phyloP scores from a whole-genome alignment of 495 filamentous ascomycete genomes.

The Aspergillus ostianus region DNA sequence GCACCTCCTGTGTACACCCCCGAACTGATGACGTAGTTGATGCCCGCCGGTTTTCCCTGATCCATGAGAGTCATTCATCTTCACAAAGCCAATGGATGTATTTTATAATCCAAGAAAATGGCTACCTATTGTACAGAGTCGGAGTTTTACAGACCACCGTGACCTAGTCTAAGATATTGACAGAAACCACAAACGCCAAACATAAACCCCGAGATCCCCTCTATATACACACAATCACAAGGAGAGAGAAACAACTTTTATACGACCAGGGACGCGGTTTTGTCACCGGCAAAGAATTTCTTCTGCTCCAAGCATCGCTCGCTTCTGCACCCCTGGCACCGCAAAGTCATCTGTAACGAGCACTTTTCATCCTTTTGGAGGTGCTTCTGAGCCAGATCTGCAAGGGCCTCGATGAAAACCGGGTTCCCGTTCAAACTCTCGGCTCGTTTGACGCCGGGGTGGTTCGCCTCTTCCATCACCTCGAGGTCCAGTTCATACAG shows the following conservation, averaged over 20 bases:
- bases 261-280: conserved; percentile 34
- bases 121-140: too few species aligned
- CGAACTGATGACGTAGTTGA: too few species aligned
- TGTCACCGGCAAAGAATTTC: conserved; percentile 75
- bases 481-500: conserved; percentile 94
- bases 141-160: too few species aligned
- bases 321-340: conserved; percentile 92
- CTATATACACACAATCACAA: conserved; percentile 6
- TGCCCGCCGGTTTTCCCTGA: too few species aligned
- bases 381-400: conserved; percentile 79
- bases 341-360: conserved; percentile 81
- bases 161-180: neutral
- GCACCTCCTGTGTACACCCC: too few species aligned
- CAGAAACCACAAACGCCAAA: neutral
- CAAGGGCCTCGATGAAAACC: conserved; percentile 87
- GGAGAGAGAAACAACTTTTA: conserved; percentile 18
- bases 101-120: too few species aligned
- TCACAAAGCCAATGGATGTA: too few species aligned
- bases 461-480: conserved; percentile 86
- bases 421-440: conserved; percentile 93
- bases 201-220: neutral
- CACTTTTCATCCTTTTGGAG: conserved; percentile 65
- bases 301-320: conserved; percentile 89
- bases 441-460: conserved; percentile 75
- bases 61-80: too few species aligned